phyloP scores from a whole-genome alignment of 2,329 filamentous ascomycete genomes.

The Aspergillus sp. region DNA sequence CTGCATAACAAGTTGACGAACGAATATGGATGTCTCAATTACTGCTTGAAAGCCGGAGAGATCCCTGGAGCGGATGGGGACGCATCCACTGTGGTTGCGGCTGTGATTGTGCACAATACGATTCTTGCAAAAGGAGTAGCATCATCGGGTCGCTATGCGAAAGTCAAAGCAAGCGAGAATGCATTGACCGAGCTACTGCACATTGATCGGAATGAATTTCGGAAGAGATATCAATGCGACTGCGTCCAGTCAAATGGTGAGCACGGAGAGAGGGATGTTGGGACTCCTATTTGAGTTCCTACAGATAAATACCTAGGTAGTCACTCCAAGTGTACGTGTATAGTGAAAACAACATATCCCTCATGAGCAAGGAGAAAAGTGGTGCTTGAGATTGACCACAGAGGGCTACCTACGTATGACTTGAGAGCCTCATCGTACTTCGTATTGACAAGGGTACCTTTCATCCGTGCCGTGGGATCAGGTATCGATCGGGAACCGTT shows the following conservation, averaged over 20 bases:
- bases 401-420: no score
- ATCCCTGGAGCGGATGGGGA: constrained; percentile 46
- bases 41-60: constrained; percentile 47
- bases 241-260: constrained; percentile 45
- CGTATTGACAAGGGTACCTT: background rate
- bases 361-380: no score
- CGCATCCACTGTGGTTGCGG: constrained; percentile 59
- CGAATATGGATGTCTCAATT: constrained; percentile 64
- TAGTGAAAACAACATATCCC: background rate
- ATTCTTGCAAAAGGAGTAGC: constrained; percentile 62
- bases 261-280: constrained; percentile 17
- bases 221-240: constrained; percentile 59
- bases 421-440: no score
- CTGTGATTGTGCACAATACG: constrained; percentile 70
- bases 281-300: constrained; percentile 27
- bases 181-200: constrained; percentile 46
- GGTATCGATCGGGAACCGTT: background rate
- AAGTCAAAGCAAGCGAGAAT: constrained; percentile 51
- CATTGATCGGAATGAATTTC: constrained; percentile 57
- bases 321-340: background rate
- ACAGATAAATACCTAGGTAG: background rate
- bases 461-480: background rate
- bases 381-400: no score
- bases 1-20: constrained; percentile 63
- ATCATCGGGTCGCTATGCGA: constrained; percentile 69